These are phyloP conservation scores for Calonectria hongkongensis DNA, from an alignment of 2,329 filamentous ascomycete genomes.

Conservation along the genomic window DNA sequence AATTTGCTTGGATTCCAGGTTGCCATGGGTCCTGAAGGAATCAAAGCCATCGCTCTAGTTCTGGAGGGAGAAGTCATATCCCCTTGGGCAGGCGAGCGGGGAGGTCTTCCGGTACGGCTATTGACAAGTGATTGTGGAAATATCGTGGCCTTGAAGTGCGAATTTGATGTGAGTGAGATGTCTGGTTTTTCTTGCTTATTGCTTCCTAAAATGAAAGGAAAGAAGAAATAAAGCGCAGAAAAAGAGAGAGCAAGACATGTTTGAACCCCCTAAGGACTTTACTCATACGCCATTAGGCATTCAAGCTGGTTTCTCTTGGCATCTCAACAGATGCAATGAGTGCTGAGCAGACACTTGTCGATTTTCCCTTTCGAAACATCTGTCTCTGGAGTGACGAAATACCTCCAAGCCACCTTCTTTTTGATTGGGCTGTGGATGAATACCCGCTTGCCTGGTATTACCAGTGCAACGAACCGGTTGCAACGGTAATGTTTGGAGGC, in stretches of 20 bases:
- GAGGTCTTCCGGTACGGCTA: background rate
- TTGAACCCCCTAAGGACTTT: background rate
- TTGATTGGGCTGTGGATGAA: background rate
- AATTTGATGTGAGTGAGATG: constrained; percentile 29
- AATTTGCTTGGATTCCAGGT: constrained; percentile 5
- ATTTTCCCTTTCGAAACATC: constrained; percentile 17
- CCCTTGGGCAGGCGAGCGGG: constrained; percentile 17
- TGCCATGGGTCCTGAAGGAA: background rate
- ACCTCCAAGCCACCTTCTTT: background rate
- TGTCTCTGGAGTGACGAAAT: constrained; percentile 19
- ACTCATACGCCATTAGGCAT: constrained; percentile 17
- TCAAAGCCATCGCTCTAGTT: constrained; percentile 20
- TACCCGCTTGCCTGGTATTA: background rate
- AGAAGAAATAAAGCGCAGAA: background rate
- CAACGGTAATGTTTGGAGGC: background rate
- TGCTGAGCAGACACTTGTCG: background rate
- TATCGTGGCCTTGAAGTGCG: constrained; percentile 2
- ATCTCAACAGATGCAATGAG: constrained; percentile 10
- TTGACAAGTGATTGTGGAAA: background rate
- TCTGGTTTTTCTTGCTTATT: background rate
- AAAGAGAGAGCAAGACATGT: too few species aligned
- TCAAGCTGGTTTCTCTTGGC: constrained; percentile 27
- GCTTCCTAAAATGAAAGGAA: background rate
- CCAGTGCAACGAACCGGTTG: background rate
- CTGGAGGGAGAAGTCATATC: background rate